Percentiles rank a stretch among this genome's conserved stretches.
These are phyloP conservation scores for Colletotrichum coccodes DNA, from an alignment of 2,329 filamentous ascomycete species.

Conservation along the genomic window DNA sequence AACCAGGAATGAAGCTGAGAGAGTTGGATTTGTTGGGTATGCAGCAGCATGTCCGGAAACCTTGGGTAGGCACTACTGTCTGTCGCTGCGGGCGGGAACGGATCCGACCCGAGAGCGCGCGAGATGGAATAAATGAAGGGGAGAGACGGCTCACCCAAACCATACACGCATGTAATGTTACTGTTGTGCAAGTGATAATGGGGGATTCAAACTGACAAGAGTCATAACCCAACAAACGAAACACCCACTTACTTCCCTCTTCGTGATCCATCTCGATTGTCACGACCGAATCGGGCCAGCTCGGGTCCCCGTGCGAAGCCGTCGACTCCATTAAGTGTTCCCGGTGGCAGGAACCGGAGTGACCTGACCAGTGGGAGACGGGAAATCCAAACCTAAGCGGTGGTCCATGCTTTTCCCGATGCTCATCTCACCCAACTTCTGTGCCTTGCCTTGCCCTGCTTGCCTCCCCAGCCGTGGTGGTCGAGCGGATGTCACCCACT, in stretches of 20 bases:
- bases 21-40: neutral
- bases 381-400: constrained; percentile 21
- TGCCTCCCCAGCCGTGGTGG: neutral
- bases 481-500: constrained; percentile 6
- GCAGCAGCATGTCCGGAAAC: neutral
- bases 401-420: constrained; percentile 25
- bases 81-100: constrained; percentile 7
- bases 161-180: too few relatives aligned
- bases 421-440: neutral
- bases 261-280: neutral
- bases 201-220: too few relatives aligned
- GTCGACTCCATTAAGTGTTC: constrained; percentile 1
- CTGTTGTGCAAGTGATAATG: too few relatives aligned
- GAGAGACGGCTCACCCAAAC: neutral
- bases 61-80: neutral
- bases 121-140: neutral
- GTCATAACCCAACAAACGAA: too few relatives aligned
- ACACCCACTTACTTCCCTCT: too few relatives aligned
- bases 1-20: neutral
- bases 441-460: neutral
- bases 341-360: constrained; percentile 23
- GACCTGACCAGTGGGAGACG: constrained; percentile 18
- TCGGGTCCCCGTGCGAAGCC: neutral
- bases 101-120: constrained; percentile 11
- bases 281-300: neutral